phyloP scores from a whole-genome alignment of 805 yeast species.

The Monosporozyma siamensis region DNA sequence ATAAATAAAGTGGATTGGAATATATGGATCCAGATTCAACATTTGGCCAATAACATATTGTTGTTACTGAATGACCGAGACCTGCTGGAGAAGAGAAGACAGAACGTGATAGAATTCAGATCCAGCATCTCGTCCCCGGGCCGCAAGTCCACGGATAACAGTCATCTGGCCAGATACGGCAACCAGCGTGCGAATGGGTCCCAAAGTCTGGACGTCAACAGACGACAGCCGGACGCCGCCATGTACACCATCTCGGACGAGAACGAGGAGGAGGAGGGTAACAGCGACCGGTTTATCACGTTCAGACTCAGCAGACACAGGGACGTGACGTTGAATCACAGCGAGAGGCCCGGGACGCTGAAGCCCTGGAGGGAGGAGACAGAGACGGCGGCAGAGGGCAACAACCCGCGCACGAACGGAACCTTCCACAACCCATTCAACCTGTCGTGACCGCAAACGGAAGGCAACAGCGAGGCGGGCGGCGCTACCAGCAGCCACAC shows the following conservation, averaged over 20 bases:
- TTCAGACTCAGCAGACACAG: neutral
- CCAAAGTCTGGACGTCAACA: neutral
- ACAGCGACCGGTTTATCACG: neutral
- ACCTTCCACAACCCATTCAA: too few relatives aligned
- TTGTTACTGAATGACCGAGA: slow-evolving; percentile 27
- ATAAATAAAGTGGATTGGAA: slow-evolving; percentile 26
- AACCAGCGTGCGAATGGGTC: neutral
- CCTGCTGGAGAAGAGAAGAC: slow-evolving; percentile 20
- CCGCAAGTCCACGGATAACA: slow-evolving; percentile 28
- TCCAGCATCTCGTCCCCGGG: slow-evolving; percentile 30
- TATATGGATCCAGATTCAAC: slow-evolving; percentile 34
- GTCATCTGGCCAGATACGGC: slow-evolving; percentile 16
- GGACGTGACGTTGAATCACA: neutral
- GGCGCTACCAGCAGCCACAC: neutral
- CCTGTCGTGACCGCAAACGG: neutral
- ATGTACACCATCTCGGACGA: neutral
- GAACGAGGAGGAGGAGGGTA: neutral
- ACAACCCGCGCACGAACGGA: too few relatives aligned
- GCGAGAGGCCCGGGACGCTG: too few relatives aligned
- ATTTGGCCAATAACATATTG: slow-evolving; percentile 30
- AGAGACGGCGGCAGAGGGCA: too few relatives aligned
- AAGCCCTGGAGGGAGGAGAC: too few relatives aligned
- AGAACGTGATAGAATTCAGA: slow-evolving; percentile 23
- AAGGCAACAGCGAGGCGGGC: neutral
- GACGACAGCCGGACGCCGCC: neutral